Percentiles rank a stretch among this genome's conserved stretches.
phyloP scores from a whole-genome alignment of 208 protist species.

The Leishmania turanica region DNA sequence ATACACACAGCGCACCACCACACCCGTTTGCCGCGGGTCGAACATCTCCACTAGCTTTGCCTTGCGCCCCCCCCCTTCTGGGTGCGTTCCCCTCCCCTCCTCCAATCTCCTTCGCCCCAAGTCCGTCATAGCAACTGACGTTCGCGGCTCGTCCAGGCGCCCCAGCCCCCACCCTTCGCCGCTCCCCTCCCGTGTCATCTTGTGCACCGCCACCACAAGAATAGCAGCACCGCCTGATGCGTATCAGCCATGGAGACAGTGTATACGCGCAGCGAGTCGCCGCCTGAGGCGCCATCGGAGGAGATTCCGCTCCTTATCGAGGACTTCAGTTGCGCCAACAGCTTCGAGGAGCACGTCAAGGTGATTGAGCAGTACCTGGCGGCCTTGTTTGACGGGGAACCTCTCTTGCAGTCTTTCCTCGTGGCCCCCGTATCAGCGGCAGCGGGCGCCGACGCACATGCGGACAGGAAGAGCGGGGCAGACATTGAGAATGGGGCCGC shows the following conservation, averaged over 20 bases:
- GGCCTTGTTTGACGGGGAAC: constrained; percentile 39
- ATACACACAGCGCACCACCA: not conserved
- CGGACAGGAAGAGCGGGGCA: not conserved
- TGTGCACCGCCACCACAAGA: not conserved
- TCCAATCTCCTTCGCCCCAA: not conserved
- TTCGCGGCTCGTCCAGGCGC: not conserved
- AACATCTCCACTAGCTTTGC: not conserved
- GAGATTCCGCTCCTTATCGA: constrained; percentile 73
- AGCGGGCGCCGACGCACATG: not conserved
- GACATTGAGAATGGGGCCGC: not conserved
- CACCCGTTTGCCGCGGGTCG: not conserved
- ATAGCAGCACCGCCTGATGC: not conserved
- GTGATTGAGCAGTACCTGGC: constrained; percentile 60
- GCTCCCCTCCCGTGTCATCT: not conserved
- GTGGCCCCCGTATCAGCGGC: constrained; percentile 5
- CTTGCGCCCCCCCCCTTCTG: not conserved
- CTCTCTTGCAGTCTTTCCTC: constrained; percentile 48
- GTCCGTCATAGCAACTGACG: not conserved
- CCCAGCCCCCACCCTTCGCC: not conserved
- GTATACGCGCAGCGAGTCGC: not conserved
- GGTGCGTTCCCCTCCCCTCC: not conserved
- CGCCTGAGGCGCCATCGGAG: not conserved
- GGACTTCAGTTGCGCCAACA: constrained; percentile 77
- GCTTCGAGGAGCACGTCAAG: constrained; percentile 63
- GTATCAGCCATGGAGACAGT: not conserved